Conservation (phyloP, 106 monocot genomes). For the Dioscorea zingiberensis region DNA sequence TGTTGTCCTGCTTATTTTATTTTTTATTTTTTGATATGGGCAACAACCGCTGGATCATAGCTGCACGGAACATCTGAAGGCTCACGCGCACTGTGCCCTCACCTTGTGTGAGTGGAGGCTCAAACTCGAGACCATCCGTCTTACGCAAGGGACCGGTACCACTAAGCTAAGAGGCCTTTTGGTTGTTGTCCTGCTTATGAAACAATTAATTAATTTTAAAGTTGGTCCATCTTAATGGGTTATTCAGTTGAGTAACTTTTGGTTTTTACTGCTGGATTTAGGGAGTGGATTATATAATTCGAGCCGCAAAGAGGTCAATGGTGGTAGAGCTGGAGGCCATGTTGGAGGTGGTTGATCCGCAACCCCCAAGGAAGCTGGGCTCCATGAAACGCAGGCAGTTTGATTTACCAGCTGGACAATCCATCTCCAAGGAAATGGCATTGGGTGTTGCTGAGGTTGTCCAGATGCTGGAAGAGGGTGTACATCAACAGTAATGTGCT, state of each 20-base stretch:
- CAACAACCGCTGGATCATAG: too few relatives aligned
- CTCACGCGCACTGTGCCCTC: too few relatives aligned
- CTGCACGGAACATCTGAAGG: too few relatives aligned
- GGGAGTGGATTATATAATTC: slow-evolving; percentile 90
- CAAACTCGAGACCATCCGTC: too few relatives aligned
- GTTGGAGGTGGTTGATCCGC: slow-evolving; percentile 80
- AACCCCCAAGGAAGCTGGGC: slow-evolving; percentile 43
- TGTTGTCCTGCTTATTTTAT: not conserved
- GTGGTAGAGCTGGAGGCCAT: slow-evolving; percentile 75
- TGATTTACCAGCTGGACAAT: slow-evolving; percentile 52
- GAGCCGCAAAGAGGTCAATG: slow-evolving; percentile 76
- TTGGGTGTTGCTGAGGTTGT: slow-evolving; percentile 57
- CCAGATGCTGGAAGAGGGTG: slow-evolving; percentile 48
- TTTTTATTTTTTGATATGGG: not conserved
- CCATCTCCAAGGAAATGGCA: slow-evolving; percentile 48
- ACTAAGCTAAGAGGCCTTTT: too few relatives aligned
- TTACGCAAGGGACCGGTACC: too few relatives aligned
- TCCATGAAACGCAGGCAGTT: slow-evolving; percentile 67
- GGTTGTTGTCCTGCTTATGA: too few relatives aligned
- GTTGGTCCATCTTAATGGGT: too few relatives aligned
- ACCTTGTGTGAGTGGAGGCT: too few relatives aligned
- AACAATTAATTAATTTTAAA: too few relatives aligned
- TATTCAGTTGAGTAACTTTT: too few relatives aligned
- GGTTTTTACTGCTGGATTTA: slow-evolving; percentile 9
- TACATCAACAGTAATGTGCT: not conserved